Percentiles rank a stretch among this genome's conserved stretches.
phyloP scores from a whole-genome alignment of 2,329 filamentous ascomycete species.

The Aspergillus ochraceus region DNA sequence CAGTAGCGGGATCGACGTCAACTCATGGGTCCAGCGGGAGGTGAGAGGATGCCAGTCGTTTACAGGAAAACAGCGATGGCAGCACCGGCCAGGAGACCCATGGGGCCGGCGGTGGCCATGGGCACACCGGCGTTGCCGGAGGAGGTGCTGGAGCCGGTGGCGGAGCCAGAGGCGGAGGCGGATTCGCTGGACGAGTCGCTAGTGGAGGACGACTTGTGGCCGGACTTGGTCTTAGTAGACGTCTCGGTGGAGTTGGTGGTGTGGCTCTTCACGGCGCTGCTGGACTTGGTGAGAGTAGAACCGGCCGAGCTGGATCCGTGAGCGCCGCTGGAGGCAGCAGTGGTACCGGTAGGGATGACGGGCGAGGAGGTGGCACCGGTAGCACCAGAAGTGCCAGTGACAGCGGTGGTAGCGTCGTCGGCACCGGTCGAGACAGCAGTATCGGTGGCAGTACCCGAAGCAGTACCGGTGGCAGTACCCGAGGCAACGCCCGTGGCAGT shows the following conservation, averaged over 20 bases:
- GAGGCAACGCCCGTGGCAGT: neutral
- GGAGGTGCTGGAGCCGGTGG: conserved; percentile 20
- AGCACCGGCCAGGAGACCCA: conserved; percentile 42
- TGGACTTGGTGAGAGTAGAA: conserved; percentile 25
- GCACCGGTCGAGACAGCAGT: neutral
- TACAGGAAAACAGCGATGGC: conserved; percentile 46
- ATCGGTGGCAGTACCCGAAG: neutral
- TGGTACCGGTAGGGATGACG: conserved; percentile 20
- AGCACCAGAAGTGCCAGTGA: neutral
- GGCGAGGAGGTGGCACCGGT: neutral
- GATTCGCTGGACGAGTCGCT: conserved; percentile 5
- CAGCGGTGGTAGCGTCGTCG: no score
- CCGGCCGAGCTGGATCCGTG: conserved; percentile 19
- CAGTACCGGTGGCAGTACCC: neutral
- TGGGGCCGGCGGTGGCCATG: conserved; percentile 38
- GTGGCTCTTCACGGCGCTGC: conserved; percentile 14
- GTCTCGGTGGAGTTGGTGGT: conserved; percentile 25
- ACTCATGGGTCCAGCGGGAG: neutral
- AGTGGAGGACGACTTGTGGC: conserved; percentile 18
- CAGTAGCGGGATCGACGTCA: neutral
- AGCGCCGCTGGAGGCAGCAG: conserved; percentile 23
- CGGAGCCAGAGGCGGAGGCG: conserved; percentile 14
- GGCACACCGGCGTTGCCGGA: conserved; percentile 34
- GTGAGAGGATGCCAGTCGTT: conserved; percentile 8
- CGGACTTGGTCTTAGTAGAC: conserved; percentile 21